phyloP scores from a whole-genome alignment of 441 rosid genomes.

The Jatropha podagrica region DNA sequence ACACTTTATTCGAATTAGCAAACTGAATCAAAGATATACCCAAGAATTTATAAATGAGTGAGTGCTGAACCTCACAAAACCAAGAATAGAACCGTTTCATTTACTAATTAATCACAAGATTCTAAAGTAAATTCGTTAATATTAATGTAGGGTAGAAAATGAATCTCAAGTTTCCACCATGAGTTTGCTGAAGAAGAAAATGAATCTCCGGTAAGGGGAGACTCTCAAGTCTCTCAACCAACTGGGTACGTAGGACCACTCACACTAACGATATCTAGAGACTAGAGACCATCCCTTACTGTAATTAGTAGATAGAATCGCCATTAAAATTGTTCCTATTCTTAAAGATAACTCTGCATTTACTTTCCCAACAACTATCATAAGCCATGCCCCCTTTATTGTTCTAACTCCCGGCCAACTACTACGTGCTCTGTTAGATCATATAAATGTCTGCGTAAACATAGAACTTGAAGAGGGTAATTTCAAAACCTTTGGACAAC shows the following conservation, averaged over 20 bases:
- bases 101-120: too few species aligned
- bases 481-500: background rate
- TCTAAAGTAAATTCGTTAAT: too few species aligned
- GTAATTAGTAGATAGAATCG: slow-evolving; percentile 2
- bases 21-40: too few species aligned
- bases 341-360: background rate
- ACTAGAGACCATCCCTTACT: background rate
- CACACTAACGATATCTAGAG: background rate
- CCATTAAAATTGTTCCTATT: slow-evolving; percentile 10
- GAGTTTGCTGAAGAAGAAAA: background rate
- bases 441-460: too few species aligned
- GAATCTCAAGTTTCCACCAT: too few species aligned
- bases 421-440: background rate
- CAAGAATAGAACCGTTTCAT: too few species aligned
- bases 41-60: too few species aligned
- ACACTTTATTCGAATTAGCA: too few species aligned
- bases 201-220: too few species aligned
- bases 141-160: too few species aligned
- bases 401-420: slow-evolving; percentile 3
- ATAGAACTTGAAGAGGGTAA: too few species aligned
- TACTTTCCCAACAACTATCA: slow-evolving; percentile 3
- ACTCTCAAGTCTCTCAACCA: background rate
- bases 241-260: slow-evolving; percentile 10
- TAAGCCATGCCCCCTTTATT: background rate
- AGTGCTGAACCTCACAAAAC: too few species aligned